phyloP scores from a whole-genome alignment of 2,329 filamentous ascomycete species.

The Neofusicoccum kwambonambiense region DNA sequence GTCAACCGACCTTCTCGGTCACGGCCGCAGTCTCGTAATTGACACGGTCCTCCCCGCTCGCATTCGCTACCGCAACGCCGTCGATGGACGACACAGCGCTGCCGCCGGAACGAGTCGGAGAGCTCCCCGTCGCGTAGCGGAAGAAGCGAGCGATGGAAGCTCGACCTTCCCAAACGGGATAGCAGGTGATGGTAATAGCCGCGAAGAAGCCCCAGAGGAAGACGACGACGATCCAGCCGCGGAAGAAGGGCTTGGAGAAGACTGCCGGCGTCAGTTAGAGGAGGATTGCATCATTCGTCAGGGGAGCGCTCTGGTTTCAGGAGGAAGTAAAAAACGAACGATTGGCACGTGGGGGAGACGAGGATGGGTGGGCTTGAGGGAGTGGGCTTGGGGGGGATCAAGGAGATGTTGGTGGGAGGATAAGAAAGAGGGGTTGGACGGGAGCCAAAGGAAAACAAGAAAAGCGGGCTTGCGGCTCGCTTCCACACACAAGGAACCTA shows the following conservation, averaged over 20 bases:
- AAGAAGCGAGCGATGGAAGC: conserved; percentile 12
- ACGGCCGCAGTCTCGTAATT: not conserved
- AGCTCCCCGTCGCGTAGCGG: not conserved
- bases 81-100: not conserved
- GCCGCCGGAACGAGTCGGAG: not conserved
- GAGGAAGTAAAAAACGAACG: not conserved
- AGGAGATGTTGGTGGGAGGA: too few species aligned
- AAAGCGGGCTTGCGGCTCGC: too few species aligned
- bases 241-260: conserved; percentile 18
- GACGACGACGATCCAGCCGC: conserved; percentile 18
- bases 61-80: not conserved
- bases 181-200: conserved; percentile 14
- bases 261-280: not conserved
- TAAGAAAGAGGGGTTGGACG: too few species aligned
- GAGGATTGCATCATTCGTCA: not conserved
- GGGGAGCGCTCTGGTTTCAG: not conserved
- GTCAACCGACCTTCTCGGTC: too few species aligned
- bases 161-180: conserved; percentile 15
- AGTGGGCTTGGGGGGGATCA: too few species aligned
- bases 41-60: not conserved
- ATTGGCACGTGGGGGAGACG: too few species aligned
- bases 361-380: too few species aligned
- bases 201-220: conserved; percentile 18
- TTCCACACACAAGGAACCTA: too few species aligned
- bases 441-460: too few species aligned